A percentile compares a stretch with the other conserved stretches of the same genome.
Conservation (phyloP, 768 basidiomycete genomes). For the Saitozyma sp. region DNA sequence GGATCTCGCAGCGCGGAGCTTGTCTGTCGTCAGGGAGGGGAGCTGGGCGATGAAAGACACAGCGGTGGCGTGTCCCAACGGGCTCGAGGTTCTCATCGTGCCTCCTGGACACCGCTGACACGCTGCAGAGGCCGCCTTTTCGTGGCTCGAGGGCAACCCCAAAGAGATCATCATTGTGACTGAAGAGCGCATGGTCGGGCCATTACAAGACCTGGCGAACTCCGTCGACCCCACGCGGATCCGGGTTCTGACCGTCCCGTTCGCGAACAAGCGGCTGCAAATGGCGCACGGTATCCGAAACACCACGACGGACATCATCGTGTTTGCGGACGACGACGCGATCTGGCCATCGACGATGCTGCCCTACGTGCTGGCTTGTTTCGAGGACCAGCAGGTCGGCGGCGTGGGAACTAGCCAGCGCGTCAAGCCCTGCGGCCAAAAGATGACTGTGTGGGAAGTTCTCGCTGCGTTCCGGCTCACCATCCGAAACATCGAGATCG, state of each 20-base stretch:
- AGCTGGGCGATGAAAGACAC: no score
- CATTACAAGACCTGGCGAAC: slow-evolving; percentile 83
- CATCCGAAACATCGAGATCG: slow-evolving; percentile 91
- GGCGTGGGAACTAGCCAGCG: slow-evolving; percentile 89
- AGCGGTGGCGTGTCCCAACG: no score
- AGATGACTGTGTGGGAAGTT: slow-evolving; percentile 93
- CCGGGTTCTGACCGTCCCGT: slow-evolving; percentile 84
- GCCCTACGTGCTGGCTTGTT: slow-evolving; percentile 85
- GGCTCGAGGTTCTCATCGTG: no score
- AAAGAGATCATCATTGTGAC: slow-evolving; percentile 76
- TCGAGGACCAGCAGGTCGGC: slow-evolving; percentile 90
- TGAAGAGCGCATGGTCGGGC: slow-evolving; percentile 86
- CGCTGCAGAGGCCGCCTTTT: slow-evolving; percentile 70
- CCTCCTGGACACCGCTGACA: slow-evolving; percentile 14
- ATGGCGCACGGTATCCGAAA: slow-evolving; percentile 92
- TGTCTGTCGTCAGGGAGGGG: no score
- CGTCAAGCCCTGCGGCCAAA: slow-evolving; percentile 72
- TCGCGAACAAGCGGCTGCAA: slow-evolving; percentile 89
- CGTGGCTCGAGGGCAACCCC: slow-evolving; percentile 88
- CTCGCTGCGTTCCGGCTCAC: slow-evolving; percentile 88
- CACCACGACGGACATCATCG: slow-evolving; percentile 86
- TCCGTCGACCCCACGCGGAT: slow-evolving; percentile 76
- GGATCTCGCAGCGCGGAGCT: no score
- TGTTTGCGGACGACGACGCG: slow-evolving; percentile 92
- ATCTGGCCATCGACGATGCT: slow-evolving; percentile 91